phyloP scores from a whole-genome alignment of 2,329 filamentous ascomycete genomes.

The Colletotrichum limetticola region DNA sequence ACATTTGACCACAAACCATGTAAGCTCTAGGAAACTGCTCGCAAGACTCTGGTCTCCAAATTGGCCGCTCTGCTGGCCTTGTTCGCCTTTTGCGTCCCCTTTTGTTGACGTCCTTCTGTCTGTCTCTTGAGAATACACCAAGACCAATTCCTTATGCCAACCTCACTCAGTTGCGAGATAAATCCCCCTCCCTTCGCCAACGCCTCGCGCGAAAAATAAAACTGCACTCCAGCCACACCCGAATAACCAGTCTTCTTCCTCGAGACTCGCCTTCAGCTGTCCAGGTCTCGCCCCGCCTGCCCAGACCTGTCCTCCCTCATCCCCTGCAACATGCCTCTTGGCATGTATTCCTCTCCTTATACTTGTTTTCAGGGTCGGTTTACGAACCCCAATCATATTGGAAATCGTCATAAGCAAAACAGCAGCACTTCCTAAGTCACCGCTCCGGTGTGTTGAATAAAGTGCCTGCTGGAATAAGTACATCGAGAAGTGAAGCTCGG shows the following conservation, averaged over 20 bases:
- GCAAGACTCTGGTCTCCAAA: conserved; percentile 30
- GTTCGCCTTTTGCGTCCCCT: conserved; percentile 27
- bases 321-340: background rate
- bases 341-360: background rate
- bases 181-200: conserved; percentile 31
- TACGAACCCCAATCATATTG: conserved; percentile 12
- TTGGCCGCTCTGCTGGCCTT: conserved; percentile 22
- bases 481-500: conserved; percentile 27
- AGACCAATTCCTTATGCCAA: conserved; percentile 6
- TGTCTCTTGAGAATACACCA: conserved; percentile 14
- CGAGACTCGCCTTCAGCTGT: background rate
- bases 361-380: background rate
- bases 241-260: conserved; percentile 2
- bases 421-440: background rate
- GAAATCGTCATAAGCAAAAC: conserved; percentile 15
- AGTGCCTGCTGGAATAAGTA: conserved; percentile 27
- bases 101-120: background rate
- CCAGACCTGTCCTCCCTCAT: background rate
- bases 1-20: conserved; percentile 29
- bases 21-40: conserved; percentile 35
- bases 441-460: background rate
- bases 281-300: background rate
- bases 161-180: conserved; percentile 12
- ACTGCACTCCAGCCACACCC: conserved; percentile 16
- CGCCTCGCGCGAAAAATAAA: conserved; percentile 34